A percentile compares a stretch with the other conserved stretches of the same genome.
phyloP scores from a whole-genome alignment of 2,329 filamentous ascomycete species.

The Fonsecaea multimorphosa region DNA sequence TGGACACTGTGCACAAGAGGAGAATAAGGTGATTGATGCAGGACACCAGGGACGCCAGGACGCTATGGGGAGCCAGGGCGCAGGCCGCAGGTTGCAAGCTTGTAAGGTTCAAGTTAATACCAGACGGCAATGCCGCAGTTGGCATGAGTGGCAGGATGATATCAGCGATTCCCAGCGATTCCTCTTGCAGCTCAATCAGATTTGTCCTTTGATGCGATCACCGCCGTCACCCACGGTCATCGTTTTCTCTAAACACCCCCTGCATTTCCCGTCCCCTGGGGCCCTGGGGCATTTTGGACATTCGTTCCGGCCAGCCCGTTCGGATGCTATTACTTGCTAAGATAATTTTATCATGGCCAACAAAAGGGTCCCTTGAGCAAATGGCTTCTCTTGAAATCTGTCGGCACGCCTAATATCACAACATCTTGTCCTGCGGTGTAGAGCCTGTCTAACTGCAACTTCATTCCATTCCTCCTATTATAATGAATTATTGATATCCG shows the following conservation, averaged over 20 bases:
- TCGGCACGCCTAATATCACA: conserved; percentile 19
- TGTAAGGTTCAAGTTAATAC: not conserved
- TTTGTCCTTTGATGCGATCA: not conserved
- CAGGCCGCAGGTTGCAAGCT: not conserved
- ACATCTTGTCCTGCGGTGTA: conserved; percentile 1
- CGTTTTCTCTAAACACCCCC: not conserved
- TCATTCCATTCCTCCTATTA: not conserved
- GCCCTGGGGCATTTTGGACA: conserved; percentile 4
- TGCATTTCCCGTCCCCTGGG: conserved; percentile 1
- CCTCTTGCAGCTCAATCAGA: conserved; percentile 19
- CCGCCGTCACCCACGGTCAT: no score
- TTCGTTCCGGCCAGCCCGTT: conserved; percentile 16
- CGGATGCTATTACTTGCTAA: conserved; percentile 20
- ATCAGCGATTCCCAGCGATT: conserved; percentile 13
- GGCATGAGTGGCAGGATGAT: conserved; percentile 11
- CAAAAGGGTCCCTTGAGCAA: conserved; percentile 4
- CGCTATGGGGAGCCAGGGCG: no score
- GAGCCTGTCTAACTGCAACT: not conserved
- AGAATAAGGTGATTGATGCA: not conserved
- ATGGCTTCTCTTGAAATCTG: conserved; percentile 10
- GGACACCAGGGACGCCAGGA: no score
- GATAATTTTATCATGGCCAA: conserved; percentile 1
- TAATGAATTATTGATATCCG: not conserved
- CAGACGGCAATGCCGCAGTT: not conserved
- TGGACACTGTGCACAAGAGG: not conserved